A percentile compares a stretch with the other conserved stretches of the same genome.
Evolutionary conservation across 2,329 filamentous ascomycete genomes (phyloP).

Genomic region (Ophiostoma quercus): DNA sequence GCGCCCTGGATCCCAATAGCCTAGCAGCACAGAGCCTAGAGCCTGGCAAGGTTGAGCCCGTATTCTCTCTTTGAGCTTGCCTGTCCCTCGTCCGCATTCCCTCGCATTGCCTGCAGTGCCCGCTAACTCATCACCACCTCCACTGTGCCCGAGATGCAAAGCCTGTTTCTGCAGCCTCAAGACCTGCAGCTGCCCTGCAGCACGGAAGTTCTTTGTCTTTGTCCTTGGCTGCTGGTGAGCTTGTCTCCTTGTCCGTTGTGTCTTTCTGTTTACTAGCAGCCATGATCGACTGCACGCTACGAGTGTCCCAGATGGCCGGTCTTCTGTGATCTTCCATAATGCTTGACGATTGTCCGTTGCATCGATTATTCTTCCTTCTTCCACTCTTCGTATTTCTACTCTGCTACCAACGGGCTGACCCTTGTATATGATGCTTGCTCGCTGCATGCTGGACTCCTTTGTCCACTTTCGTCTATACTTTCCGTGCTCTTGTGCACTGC

Average conservation of each 20-base stretch:
- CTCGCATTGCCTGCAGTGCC: not conserved
- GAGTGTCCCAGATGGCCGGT: not conserved
- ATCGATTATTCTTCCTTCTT: no score
- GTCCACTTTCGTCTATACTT: not conserved
- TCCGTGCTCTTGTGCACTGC: not conserved
- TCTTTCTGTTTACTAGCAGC: not conserved
- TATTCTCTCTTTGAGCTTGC: not conserved
- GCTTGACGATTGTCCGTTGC: not conserved
- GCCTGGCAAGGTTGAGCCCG: not conserved
- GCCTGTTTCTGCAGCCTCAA: conserved; percentile 5
- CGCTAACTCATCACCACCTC: not conserved
- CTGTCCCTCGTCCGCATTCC: no score
- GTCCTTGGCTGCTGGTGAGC: not conserved
- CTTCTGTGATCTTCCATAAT: not conserved
- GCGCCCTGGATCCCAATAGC: not conserved
- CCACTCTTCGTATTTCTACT: not conserved
- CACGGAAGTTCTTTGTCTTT: not conserved
- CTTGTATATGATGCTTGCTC: not conserved
- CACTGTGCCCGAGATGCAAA: conserved; percentile 1
- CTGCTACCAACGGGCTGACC: not conserved
- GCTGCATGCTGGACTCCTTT: not conserved
- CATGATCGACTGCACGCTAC: not conserved
- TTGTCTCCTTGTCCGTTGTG: not conserved
- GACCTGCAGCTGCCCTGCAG: conserved; percentile 7
- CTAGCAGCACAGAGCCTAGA: not conserved